Conservation (phyloP, 139 green algal genomes). For the Tetraselmis striata region DNA sequence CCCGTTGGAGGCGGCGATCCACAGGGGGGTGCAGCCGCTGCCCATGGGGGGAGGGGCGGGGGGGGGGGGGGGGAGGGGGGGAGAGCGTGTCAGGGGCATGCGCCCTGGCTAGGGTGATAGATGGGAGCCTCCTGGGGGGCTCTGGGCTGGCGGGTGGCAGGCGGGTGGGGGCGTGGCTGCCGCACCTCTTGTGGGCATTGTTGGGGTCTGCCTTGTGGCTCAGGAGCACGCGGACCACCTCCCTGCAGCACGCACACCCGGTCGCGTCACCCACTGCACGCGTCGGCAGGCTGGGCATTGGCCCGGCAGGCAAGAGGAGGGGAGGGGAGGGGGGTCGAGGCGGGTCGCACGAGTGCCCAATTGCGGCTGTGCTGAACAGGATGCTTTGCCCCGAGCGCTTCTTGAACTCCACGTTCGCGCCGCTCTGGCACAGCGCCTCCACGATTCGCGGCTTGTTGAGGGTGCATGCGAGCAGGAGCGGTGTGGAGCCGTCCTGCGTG, state of each 20-base stretch:
- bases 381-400: not conserved
- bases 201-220: not conserved
- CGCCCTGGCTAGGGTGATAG: no score
- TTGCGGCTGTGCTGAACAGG: not conserved
- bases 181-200: not conserved
- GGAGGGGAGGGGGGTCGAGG: not conserved
- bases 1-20: not conserved
- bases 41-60: no score
- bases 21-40: not conserved
- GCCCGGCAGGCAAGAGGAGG: not conserved
- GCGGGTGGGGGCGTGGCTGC: not conserved
- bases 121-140: no score
- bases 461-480: not conserved
- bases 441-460: not conserved
- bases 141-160: no score
- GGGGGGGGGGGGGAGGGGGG: no score
- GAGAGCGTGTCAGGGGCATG: no score
- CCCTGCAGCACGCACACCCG: not conserved
- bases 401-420: not conserved
- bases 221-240: not conserved
- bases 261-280: no score
- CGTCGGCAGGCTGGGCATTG: not conserved
- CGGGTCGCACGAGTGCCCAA: not conserved
- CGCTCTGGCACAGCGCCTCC: not conserved
- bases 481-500: not conserved